A percentile compares a stretch with the other conserved stretches of the same genome.
Conservation (phyloP, 2,329 filamentous ascomycete species). For the Trichoderma sp. region DNA sequence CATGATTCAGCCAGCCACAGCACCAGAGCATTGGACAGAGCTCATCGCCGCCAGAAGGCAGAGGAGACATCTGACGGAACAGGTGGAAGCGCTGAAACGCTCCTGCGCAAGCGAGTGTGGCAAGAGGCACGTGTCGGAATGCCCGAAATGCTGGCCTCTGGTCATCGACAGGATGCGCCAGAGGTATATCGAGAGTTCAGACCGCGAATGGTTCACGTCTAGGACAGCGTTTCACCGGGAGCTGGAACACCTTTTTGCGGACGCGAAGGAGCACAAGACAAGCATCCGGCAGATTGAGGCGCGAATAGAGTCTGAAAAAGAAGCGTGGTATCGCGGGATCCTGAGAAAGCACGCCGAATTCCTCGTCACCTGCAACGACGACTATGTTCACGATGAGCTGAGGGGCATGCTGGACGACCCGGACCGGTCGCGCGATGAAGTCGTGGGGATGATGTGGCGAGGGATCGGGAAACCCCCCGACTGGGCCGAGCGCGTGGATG, state of each 20-base stretch:
- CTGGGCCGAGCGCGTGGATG: conserved; percentile 41
- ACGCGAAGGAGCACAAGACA: conserved; percentile 49
- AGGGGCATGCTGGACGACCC: conserved; percentile 44
- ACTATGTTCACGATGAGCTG: conserved; percentile 40
- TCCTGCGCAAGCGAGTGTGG: conserved; percentile 49
- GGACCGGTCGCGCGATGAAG: conserved; percentile 42
- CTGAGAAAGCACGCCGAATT: conserved; percentile 46
- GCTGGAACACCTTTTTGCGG: conserved; percentile 52
- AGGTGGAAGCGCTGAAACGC: conserved; percentile 47
- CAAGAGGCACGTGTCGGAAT: conserved; percentile 49
- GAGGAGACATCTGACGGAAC: conserved; percentile 43
- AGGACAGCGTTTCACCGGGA: conserved; percentile 53
- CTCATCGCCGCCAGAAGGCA: conserved; percentile 41
- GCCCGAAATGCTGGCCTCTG: conserved; percentile 51
- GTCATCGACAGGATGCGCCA: conserved; percentile 50
- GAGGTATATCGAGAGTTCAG: conserved; percentile 42
- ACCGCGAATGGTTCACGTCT: conserved; percentile 56
- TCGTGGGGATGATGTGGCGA: conserved; percentile 43
- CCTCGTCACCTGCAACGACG: conserved; percentile 39
- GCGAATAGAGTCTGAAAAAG: conserved; percentile 55
- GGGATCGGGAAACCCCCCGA: conserved; percentile 41
- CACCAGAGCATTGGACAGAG: conserved; percentile 47
- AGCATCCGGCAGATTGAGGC: conserved; percentile 52
- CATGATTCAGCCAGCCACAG: conserved; percentile 29
- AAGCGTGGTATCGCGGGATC: conserved; percentile 55